phyloP scores from a whole-genome alignment of 805 yeast species.

The Starmerella powellii region DNA sequence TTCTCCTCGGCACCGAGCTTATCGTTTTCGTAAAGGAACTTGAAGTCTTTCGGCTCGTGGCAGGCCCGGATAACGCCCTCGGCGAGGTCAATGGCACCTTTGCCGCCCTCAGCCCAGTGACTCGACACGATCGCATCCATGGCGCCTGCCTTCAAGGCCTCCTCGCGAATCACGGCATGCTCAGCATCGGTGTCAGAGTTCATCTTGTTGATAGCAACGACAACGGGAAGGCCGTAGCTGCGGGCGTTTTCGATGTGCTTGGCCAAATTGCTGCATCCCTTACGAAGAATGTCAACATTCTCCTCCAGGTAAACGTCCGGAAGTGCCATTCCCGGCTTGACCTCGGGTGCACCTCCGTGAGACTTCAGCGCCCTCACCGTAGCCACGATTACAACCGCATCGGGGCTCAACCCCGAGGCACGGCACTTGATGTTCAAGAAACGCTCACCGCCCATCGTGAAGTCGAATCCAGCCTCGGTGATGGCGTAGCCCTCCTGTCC shows the following conservation, averaged over 20 bases:
- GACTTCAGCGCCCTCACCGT: constrained; percentile 93
- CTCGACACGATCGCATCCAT: constrained; percentile 76
- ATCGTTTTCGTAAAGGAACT: constrained; percentile 57
- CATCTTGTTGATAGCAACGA: constrained; percentile 86
- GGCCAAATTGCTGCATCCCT: constrained; percentile 77
- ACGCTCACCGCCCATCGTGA: constrained; percentile 98
- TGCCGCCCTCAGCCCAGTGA: constrained; percentile 95
- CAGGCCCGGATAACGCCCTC: constrained; percentile 63
- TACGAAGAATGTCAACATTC: constrained; percentile 61
- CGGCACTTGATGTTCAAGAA: constrained; percentile 93
- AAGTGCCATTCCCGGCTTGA: constrained; percentile 80
- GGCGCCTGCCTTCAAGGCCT: constrained; percentile 86
- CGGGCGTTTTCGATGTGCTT: constrained; percentile 83
- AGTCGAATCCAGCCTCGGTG: constrained; percentile 97
- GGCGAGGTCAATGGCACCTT: constrained; percentile 77
- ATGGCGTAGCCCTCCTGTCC: constrained; percentile 79
- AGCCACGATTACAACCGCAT: constrained; percentile 86
- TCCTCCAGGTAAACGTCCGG: constrained; percentile 73
- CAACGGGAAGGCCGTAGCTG: constrained; percentile 79
- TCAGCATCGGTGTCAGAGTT: constrained; percentile 72
- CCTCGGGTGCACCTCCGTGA: constrained; percentile 96
- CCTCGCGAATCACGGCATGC: constrained; percentile 64
- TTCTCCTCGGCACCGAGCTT: constrained; percentile 63
- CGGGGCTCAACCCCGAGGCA: constrained; percentile 76
- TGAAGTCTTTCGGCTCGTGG: constrained; percentile 31